Percentiles rank a stretch among this genome's conserved stretches.
These are phyloP conservation scores for Limonium bicolor DNA, from an alignment of 148 eudicot species.

Conservation along the genomic window DNA sequence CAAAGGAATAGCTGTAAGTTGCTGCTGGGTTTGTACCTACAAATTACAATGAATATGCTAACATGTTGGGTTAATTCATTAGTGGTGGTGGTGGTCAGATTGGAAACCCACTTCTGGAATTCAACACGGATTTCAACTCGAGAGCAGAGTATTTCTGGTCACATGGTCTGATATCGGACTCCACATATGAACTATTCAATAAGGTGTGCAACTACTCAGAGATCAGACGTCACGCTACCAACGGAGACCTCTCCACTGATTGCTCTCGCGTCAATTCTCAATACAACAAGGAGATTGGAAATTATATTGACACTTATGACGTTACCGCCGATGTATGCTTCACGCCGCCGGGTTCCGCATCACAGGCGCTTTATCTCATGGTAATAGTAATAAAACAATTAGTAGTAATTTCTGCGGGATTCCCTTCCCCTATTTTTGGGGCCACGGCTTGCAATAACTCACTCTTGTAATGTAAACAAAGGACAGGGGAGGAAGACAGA, in stretches of 20 bases:
- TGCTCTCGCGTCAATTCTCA: conserved; percentile 23
- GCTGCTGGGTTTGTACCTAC: no score
- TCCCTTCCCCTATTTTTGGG: no score
- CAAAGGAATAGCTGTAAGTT: conserved; percentile 83
- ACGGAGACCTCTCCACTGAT: conserved; percentile 36
- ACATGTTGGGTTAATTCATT: no score
- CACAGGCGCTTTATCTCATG: conserved; percentile 10
- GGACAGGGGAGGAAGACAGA: conserved; percentile 22
- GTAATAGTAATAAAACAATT: no score
- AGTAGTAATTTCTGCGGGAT: no score
- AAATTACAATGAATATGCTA: no score
- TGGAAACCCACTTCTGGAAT: conserved; percentile 92
- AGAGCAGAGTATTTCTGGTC: conserved; percentile 98
- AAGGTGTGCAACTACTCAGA: conserved; percentile 83
- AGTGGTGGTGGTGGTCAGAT: no score
- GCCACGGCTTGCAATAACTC: no score
- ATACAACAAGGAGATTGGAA: conserved; percentile 25
- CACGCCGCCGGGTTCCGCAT: neutral
- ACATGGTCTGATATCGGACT: conserved; percentile 89
- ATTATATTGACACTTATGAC: conserved; percentile 33
- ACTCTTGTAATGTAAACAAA: no score
- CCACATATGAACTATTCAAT: conserved; percentile 71
- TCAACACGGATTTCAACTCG: conserved; percentile 75
- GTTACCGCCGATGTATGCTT: conserved; percentile 58
- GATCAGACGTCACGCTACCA: conserved; percentile 61